Conservation (phyloP, 805 yeast genomes). For the Myxozyma mucilagina region DNA sequence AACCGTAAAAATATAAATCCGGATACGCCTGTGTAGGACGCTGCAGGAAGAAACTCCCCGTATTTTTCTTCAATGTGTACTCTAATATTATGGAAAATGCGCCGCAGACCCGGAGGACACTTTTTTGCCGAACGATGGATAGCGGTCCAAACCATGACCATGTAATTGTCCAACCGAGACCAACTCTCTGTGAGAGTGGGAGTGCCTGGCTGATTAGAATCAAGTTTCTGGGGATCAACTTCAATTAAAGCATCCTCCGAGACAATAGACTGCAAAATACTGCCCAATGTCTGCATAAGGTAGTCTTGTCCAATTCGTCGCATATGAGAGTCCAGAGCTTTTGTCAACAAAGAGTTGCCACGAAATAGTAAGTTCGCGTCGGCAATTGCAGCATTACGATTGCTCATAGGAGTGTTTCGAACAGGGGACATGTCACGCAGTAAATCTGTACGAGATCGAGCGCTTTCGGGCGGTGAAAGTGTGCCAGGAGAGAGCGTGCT, state of each 20-base stretch:
- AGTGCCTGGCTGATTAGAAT: conserved; percentile 36
- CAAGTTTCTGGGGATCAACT: conserved; percentile 69
- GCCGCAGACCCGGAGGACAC: conserved; percentile 66
- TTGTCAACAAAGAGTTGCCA: conserved; percentile 81
- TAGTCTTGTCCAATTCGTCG: conserved; percentile 78
- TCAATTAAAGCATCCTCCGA: conserved; percentile 62
- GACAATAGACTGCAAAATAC: conserved; percentile 58
- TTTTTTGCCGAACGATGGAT: conserved; percentile 70
- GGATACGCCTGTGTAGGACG: conserved; percentile 67
- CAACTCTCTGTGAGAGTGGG: conserved; percentile 33
- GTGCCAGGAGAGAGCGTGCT: conserved; percentile 25
- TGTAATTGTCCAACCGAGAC: conserved; percentile 30
- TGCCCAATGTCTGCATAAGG: conserved; percentile 68
- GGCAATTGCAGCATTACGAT: conserved; percentile 18
- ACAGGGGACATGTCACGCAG: conserved; percentile 1
- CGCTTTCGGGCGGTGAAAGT: conserved; percentile 12
- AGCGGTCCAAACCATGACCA: conserved; percentile 56
- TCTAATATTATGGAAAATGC: conserved; percentile 63
- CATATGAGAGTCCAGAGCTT: conserved; percentile 75
- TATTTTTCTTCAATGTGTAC: conserved; percentile 51
- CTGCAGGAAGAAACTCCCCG: conserved; percentile 34
- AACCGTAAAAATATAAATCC: conserved; percentile 83
- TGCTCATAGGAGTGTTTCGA: not conserved
- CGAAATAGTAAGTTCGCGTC: conserved; percentile 67
- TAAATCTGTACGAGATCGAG: conserved; percentile 3